Evolutionary conservation across 495 filamentous ascomycete genomes (phyloP), one percentile per base, ranked within the genome.

Genomic region (Bryoglossum gracile): DNA sequence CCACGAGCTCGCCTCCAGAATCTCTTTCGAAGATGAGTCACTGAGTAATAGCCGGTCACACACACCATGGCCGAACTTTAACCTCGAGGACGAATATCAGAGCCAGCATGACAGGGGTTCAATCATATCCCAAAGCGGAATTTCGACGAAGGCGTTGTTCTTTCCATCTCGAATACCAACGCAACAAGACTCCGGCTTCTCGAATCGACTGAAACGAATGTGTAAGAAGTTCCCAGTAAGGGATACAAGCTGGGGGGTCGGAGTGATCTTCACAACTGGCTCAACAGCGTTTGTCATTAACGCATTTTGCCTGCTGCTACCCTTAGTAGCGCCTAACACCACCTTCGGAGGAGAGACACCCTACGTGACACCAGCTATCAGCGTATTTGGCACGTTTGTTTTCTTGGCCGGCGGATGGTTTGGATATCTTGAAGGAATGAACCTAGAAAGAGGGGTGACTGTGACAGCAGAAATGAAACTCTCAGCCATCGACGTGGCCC

Each of bases 11-110:
- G 35, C 18, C 30, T 21, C 32, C 8, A 8, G 11, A 25, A 21
- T 19, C 32, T 51, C 48, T 2, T 51, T 51, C 14, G 32, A 44
- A 5, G 39, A 44, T 13, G 16, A 37, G 3, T 35, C 45, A 13
- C 14, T 30, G 14, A 16, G 32, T 1, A 35, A 43, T 6, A 25
- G 14, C 3, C 14, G 28, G 23, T 26, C 21, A n/a, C 30, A 38
- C n/a, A 26, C 48, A 5, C 40, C 44, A 36, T 51, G 48, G 48
- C 48, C 48, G 18, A 51, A 45, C 17, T 45, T 45, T 18, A 35
- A 17, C 3, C 9, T 38, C 14, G 39, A 45, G 34, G 32, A 38
- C 3, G 40, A 38, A 17, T 38, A 43, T 17, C 3, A 30, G 14
- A 42, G 35, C 16, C 26, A 38, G 10, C 10, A 50, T 11, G 28